Evolutionary conservation across 139 green algal species (phyloP), one percentile per base, ranked within the genome.

Genomic region (Asterochloris sp.): DNA sequence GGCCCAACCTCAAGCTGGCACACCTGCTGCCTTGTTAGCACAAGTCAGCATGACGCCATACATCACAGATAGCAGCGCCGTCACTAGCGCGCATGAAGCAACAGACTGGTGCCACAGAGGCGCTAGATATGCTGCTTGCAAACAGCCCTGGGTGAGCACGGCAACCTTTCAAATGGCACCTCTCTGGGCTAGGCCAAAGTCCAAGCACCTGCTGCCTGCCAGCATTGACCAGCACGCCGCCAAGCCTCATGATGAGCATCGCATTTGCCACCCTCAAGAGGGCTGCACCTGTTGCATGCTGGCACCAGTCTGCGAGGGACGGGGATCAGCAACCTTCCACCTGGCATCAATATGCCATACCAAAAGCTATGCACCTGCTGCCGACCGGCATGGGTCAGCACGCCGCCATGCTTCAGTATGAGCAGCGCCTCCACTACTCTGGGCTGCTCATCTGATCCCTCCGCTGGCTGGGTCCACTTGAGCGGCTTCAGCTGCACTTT

Each of bases 401-500:
- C 93, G 12, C 92, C 94, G 28, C 93, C 94, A 79, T 96, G 93
- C 86, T 98, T 98, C 28, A 97, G 82, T 80, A 97, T 95, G 73
- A 97, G 89, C 68, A 96, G 86, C 60, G 89, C 89, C 83, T 91
- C 88, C 28, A 71, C 77, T 61, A 86, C 79, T 63, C 83, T 78
- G 16, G 83, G 80, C 76, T 67, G 62, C 74, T 88, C 84, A 2
- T 66, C 69, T 66, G 21, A 68, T 62, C 78, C 78, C 67, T 87
- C 78, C 69, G 88, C 78, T 19, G 80, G 75, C 66, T 69, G 47
- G 28, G 79, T 84, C 87, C 89, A 92, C 87, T 88, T 82, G 29
- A 93, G 84, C 21, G 96, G 96, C 88, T 99, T 99, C 47, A 99
- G 85, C 92, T 99, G 96, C 66, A 97, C 97, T 91, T 99, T 99